Conservation (phyloP, 495 filamentous ascomycete species). For the Thermothielavioides terrestris region DNA sequence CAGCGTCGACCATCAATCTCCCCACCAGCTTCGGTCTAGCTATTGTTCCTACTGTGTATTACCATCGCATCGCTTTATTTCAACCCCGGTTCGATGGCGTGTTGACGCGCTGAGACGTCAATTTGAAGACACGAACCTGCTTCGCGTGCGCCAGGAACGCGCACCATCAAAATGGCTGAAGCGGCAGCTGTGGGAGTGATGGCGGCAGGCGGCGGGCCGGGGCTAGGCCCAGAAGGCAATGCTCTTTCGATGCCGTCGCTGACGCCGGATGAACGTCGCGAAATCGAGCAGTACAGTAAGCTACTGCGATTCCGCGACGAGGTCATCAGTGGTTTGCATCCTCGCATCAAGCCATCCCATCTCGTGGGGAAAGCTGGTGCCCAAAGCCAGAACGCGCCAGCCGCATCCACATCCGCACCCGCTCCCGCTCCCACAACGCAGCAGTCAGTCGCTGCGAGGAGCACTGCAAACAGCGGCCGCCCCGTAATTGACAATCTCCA, state of each 20-base stretch:
- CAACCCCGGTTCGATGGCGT: neutral
- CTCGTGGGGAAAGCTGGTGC: conserved; percentile 47
- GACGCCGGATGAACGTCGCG: conserved; percentile 13
- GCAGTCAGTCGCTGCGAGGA: conserved; percentile 14
- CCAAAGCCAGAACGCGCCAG: conserved; percentile 13
- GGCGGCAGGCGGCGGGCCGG: conserved; percentile 4
- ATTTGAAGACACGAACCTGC: neutral
- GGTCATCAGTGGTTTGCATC: conserved; percentile 23
- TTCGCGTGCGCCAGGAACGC: neutral
- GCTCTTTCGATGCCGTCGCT: conserved; percentile 15
- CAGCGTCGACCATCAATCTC: neutral
- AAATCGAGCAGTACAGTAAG: conserved; percentile 26
- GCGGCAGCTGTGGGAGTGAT: conserved; percentile 7
- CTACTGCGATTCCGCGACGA: conserved; percentile 33
- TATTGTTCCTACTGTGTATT: neutral
- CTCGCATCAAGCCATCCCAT: conserved; percentile 36
- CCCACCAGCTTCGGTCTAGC: neutral
- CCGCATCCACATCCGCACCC: no score
- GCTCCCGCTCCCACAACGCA: conserved; percentile 16
- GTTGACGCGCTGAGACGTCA: conserved; percentile 2
- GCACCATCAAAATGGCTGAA: conserved; percentile 15
- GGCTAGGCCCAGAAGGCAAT: neutral
- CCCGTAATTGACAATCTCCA: conserved; percentile 29
- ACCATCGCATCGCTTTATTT: no score
- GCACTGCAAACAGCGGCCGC: conserved; percentile 21